These are phyloP conservation scores for Austroboletus eburneus DNA, from an alignment of 768 basidiomycete genomes.

Conservation along the genomic window DNA sequence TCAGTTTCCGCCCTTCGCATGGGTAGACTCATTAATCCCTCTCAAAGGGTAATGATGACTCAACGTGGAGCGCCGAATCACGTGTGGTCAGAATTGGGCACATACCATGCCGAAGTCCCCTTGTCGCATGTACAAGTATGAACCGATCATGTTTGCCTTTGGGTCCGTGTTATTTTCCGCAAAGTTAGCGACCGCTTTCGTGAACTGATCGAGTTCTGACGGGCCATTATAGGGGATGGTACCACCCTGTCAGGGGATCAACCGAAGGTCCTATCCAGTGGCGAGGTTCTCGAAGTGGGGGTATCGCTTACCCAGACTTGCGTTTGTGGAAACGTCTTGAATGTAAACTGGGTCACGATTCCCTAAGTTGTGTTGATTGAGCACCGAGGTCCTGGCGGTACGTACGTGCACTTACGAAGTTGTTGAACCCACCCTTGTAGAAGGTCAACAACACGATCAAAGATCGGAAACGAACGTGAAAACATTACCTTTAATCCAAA, in stretches of 20 bases:
- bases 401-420: constrained; percentile 40
- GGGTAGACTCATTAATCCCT: neutral
- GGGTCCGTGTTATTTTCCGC: constrained; percentile 19
- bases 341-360: constrained; percentile 54
- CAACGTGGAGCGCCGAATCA: neutral
- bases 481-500: constrained; percentile 42
- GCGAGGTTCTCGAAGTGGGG: too few species aligned
- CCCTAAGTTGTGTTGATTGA: constrained; percentile 43
- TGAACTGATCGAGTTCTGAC: constrained; percentile 17
- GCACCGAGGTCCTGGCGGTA: constrained; percentile 5
- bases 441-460: neutral
- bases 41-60: neutral
- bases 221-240: constrained; percentile 31
- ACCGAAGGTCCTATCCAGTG: too few species aligned
- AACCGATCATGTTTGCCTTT: constrained; percentile 38
- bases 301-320: constrained; percentile 21
- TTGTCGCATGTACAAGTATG: constrained; percentile 33
- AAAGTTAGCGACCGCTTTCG: constrained; percentile 23
- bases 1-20: constrained; percentile 6
- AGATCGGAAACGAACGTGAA: constrained; percentile 1
- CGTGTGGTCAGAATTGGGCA: constrained; percentile 1
- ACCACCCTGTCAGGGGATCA: constrained; percentile 44
- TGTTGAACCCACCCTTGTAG: constrained; percentile 58
- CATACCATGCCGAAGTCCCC: constrained; percentile 33
- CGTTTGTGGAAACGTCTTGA: constrained; percentile 39